These are phyloP conservation scores for Sugiyamaella grinbergsii DNA, from an alignment of 1,139 yeast genomes.

Conservation along the genomic window DNA sequence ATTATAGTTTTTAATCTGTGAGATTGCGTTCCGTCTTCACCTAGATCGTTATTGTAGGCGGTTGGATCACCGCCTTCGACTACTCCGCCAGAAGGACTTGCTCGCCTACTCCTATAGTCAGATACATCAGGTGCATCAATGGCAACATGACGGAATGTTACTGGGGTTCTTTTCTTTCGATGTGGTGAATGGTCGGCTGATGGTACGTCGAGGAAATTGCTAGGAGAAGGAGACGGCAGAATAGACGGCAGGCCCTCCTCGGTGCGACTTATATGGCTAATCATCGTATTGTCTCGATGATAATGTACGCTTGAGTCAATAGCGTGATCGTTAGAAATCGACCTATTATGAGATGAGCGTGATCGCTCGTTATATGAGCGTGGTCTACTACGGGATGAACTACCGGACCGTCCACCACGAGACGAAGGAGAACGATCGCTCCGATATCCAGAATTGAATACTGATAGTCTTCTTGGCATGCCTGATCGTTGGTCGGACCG, in stretches of 20 bases:
- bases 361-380: not conserved
- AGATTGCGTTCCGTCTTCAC: not conserved
- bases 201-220: conserved; percentile 7
- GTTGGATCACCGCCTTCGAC: not conserved
- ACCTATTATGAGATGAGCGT: not conserved
- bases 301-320: not conserved
- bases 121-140: not conserved
- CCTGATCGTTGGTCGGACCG: too few relatives aligned
- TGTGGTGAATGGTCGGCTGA: not conserved
- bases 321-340: not conserved
- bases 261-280: conserved; percentile 6
- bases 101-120: not conserved
- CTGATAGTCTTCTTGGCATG: not conserved
- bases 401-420: not conserved
- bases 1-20: conserved; percentile 5
- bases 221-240: not conserved
- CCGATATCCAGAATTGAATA: not conserved
- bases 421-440: not conserved
- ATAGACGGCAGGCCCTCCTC: conserved; percentile 4
- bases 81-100: not conserved
- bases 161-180: not conserved
- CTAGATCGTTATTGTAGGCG: not conserved
- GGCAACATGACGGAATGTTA: not conserved
- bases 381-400: too few relatives aligned
- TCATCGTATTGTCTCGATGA: not conserved